Percentiles rank a stretch among this genome's conserved stretches.
These are phyloP conservation scores for Lyophyllum decastes DNA, from an alignment of 768 basidiomycete species.

Conservation along the genomic window DNA sequence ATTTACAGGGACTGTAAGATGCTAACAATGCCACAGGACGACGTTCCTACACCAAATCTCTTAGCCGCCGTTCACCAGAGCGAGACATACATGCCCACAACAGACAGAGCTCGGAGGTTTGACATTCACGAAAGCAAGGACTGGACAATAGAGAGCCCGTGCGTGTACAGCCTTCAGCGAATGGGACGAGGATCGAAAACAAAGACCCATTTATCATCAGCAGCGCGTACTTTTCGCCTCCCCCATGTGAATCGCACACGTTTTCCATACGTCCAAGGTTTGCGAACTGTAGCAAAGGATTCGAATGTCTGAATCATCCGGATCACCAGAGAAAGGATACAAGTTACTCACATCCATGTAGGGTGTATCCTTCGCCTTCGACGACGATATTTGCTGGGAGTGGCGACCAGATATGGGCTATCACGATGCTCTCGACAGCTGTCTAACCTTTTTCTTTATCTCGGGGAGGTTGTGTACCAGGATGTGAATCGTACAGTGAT, in stretches of 20 bases:
- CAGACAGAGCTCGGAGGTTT: no score
- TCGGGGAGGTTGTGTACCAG: background rate
- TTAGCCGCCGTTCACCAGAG: no score
- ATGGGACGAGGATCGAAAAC: constrained; percentile 19
- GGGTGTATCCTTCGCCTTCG: constrained; percentile 28
- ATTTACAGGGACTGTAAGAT: no score
- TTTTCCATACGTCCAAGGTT: constrained; percentile 32
- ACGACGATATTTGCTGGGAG: constrained; percentile 29
- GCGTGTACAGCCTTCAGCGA: background rate
- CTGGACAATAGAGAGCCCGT: background rate
- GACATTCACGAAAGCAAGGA: background rate
- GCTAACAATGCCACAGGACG: no score
- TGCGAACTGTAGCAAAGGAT: constrained; percentile 19
- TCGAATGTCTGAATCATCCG: background rate
- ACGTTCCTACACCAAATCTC: no score
- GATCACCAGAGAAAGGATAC: background rate
- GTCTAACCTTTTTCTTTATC: constrained; percentile 21
- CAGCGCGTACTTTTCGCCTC: constrained; percentile 19
- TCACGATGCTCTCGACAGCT: constrained; percentile 33
- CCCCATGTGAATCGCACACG: constrained; percentile 32
- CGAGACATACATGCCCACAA: no score
- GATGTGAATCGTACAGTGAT: constrained; percentile 31
- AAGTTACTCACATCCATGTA: constrained; percentile 29
- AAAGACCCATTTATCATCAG: constrained; percentile 36
- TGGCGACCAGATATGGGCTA: constrained; percentile 29